Percentiles rank a stretch among this genome's conserved stretches.
Conservation (phyloP, 2,329 filamentous ascomycete species). For the Pyricularia grisea region DNA sequence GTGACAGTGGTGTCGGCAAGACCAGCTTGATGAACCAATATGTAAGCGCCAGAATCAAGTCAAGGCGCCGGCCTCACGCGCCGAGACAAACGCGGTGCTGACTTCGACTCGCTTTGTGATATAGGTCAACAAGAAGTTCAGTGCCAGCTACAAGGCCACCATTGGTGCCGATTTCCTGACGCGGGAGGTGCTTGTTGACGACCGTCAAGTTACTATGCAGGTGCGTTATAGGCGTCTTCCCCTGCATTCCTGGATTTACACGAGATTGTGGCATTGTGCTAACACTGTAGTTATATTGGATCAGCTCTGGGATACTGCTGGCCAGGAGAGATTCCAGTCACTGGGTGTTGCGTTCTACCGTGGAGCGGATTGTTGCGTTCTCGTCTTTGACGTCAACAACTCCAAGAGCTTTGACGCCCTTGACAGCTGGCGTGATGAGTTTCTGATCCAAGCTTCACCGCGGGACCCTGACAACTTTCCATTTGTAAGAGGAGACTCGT, state of each 20-base stretch:
- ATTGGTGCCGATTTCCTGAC: constrained; percentile 98
- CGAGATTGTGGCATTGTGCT: neutral
- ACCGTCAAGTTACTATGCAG: constrained; percentile 96
- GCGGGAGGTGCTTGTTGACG: constrained; percentile 94
- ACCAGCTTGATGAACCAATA: constrained; percentile 99
- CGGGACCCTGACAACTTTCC: constrained; percentile 96
- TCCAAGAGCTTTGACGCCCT: constrained; percentile 98
- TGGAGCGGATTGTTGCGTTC: constrained; percentile 92
- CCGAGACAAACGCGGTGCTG: constrained; percentile 4
- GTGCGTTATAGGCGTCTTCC: constrained; percentile 8
- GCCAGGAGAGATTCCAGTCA: constrained; percentile 95
- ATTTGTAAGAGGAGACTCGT: constrained; percentile 57
- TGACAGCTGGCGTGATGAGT: constrained; percentile 97
- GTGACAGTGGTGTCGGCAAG: constrained; percentile 98
- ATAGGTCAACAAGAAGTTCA: constrained; percentile 99
- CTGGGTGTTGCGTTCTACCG: constrained; percentile 96
- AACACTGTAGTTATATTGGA: constrained; percentile 9
- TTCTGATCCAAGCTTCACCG: constrained; percentile 92
- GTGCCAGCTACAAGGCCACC: constrained; percentile 98
- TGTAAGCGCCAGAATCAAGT: constrained; percentile 47
- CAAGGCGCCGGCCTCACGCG: neutral
- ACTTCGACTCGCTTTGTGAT: neutral
- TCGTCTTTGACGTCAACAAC: constrained; percentile 98
- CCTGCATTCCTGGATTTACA: neutral
- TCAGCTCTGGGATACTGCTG: constrained; percentile 95